Evolutionary conservation across 2,329 filamentous ascomycete genomes (phyloP).

Genomic region (Colletotrichum musicola): DNA sequence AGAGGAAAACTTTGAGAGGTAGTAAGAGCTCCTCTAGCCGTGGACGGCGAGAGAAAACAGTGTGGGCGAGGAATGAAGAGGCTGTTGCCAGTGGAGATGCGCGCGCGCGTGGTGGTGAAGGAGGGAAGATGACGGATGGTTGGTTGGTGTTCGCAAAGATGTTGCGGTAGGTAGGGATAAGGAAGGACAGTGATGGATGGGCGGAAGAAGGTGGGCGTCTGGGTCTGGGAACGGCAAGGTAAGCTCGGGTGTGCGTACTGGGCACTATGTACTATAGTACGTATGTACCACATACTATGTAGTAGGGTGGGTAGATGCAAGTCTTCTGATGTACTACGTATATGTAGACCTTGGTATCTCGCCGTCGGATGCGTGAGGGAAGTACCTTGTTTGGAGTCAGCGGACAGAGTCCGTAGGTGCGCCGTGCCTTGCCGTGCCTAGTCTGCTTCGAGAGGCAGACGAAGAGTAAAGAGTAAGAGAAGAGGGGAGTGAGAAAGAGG

Average conservation of each 20-base stretch:
- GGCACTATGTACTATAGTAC: no score
- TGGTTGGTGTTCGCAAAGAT: slow-evolving; percentile 38
- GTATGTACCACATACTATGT: neutral
- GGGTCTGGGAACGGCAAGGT: slow-evolving; percentile 32
- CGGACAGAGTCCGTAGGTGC: slow-evolving; percentile 13
- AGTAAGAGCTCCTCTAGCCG: slow-evolving; percentile 2
- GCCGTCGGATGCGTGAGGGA: slow-evolving; percentile 16
- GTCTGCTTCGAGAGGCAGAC: no score
- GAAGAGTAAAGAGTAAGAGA: no score
- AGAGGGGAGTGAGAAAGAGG: neutral
- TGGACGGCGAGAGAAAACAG: slow-evolving; percentile 6
- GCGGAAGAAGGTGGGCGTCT: slow-evolving; percentile 35
- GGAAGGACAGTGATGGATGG: slow-evolving; percentile 32
- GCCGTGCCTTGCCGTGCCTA: no score
- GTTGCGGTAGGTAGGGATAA: slow-evolving; percentile 31
- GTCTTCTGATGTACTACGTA: neutral
- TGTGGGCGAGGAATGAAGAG: slow-evolving; percentile 21
- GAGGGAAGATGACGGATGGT: slow-evolving; percentile 40
- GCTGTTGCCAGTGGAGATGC: slow-evolving; percentile 34
- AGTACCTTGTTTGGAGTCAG: slow-evolving; percentile 7
- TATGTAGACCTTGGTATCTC: neutral
- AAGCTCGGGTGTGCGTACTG: slow-evolving; percentile 1
- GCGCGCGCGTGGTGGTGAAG: slow-evolving; percentile 34
- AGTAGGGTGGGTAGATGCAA: slow-evolving; percentile 13
- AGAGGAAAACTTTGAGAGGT: neutral